Base-by-base conservation (phyloP, 2,329 filamentous ascomycete genomes). In the Paraphaeosphaeria minitans region DNA sequence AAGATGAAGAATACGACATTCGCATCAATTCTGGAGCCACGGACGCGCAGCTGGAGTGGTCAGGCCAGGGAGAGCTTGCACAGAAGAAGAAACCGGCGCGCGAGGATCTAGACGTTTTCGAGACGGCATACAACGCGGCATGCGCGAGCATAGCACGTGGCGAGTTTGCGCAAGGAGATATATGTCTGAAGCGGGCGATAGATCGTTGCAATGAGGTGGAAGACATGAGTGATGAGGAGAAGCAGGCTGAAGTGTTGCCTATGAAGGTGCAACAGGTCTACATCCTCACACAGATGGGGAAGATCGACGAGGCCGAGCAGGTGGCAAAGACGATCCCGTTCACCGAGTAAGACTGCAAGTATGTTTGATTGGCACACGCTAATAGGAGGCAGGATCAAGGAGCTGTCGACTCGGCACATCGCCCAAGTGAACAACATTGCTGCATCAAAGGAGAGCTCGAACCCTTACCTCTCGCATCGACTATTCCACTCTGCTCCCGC, bases 61-160 rank as follows among this genome's bases (percentile, higher is more conserved):
- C 84, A 51, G 87, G 86, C 4, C 79, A 80, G 50, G 83, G 82
- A 19, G 77, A 83, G 57, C 71, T 81, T 37, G 81, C 81, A 39
- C 77, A 79, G 58, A 83, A 82, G 64, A 84, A 85, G 74, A 85
- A 85, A 69, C 80, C 84, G 9, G 78, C 78, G 7, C 79, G 83
- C 58, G 86, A 88, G 60, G 86, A 91, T 66, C 77, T 90, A 27
- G 89, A 93, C 62, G 85, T 88, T 1, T 95, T 95, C 66, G 92
- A 95, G 79, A 88, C 89, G 27, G 88, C 90, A 12, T 96, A 91
- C 78, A 96, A 96, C 75, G 84, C 87, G 24, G 91, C 90, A 9
- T 94, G 91, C 73, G 83, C 83, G 21, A 87, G 85, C 73, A 87
- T 95, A 67, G 89, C 89, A 14, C 82, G 86, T 48, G 89, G 87